Base-by-base conservation (phyloP, 371 early-diverging fungal species). In the Mortierella sp. region DNA sequence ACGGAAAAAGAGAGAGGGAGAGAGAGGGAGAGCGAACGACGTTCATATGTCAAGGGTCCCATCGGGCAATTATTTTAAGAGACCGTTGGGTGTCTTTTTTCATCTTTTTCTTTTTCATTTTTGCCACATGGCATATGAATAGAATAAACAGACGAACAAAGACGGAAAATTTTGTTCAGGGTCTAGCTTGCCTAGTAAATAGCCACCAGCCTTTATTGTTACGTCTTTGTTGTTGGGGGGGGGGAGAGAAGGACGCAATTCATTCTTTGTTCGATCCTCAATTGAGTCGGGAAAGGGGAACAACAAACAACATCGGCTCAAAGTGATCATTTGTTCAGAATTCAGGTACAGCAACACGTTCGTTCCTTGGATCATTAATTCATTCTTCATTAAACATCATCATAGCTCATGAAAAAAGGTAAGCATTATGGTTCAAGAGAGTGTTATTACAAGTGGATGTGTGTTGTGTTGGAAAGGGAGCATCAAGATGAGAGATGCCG, bases 401-500 rank as follows among this genome's bases (percentile, higher is more conserved):
- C 50, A 50, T 50, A 14, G 16, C 16, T 50, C 50, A 50, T 50
- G 16, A 50, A 50, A 50, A 16, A 16, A 50, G 16, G 16, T 14
- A 50, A 50, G 13, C 11, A 61, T 61, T 61, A 61, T 31, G 34
- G 34, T 50, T 50, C 16, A 50, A 59, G 31, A 59, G n/a, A 59
- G 34, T 61, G 61, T 61, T 61, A 61, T 61, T 61, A 61, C 61
- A 61, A 61, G 43, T 40, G 43, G 43, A n/a, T n/a, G n/a, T 40
- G 43, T 6, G 43, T 2, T 40, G 43, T 19, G 50, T 16, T 50
- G 10, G 16, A 14, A 16, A 50, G 16, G 50, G 50, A 34, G 19
- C 34, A 61, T 19, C 19, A 19, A 31, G 34, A 19, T 31, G 28
- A 61, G 34, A 11, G 28, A 59, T 59, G 11, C 14, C 14, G 61